phyloP scores from a whole-genome alignment of 108 stramenopile species.

The Nitzschia sp. region DNA sequence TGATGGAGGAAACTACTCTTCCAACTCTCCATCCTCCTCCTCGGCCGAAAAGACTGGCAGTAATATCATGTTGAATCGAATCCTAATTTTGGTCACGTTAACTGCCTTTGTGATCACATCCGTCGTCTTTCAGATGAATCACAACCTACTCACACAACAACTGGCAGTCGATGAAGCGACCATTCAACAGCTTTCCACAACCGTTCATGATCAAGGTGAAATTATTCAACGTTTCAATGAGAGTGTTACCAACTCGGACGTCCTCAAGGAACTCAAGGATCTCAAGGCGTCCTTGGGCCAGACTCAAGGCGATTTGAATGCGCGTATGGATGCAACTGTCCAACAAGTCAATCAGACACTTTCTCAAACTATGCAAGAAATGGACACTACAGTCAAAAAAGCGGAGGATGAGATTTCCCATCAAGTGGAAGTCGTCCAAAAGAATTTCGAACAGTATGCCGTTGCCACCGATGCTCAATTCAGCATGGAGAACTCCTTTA shows the following conservation, averaged over 20 bases:
- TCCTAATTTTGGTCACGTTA: conserved; percentile 31
- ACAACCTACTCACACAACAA: conserved; percentile 19
- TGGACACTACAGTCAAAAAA: conserved; percentile 41
- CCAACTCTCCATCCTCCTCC: background rate
- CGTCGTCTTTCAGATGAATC: conserved; percentile 30
- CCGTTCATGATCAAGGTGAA: conserved; percentile 39
- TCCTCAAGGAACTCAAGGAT: conserved; percentile 43
- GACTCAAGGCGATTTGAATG: conserved; percentile 27
- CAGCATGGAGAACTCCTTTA: conserved; percentile 88
- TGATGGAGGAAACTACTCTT: conserved; percentile 1
- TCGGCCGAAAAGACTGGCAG: conserved; percentile 3
- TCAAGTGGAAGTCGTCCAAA: conserved; percentile 58
- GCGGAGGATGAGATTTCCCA: conserved; percentile 54
- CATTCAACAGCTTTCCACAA: conserved; percentile 24
- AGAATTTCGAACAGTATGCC: conserved; percentile 69
- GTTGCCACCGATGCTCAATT: conserved; percentile 86
- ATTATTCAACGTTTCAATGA: conserved; percentile 74
- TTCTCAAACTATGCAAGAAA: conserved; percentile 37
- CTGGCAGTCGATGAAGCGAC: conserved; percentile 33
- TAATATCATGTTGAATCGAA: conserved; percentile 29
- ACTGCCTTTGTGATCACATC: conserved; percentile 18
- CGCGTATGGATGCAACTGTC: conserved; percentile 26
- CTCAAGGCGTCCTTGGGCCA: conserved; percentile 42
- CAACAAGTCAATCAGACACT: conserved; percentile 33
- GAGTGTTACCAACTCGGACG: conserved; percentile 80